A percentile compares a stretch with the other conserved stretches of the same genome.
These are phyloP conservation scores for Diaporthe humulicola DNA, from an alignment of 2,329 filamentous ascomycete genomes.

Conservation along the genomic window DNA sequence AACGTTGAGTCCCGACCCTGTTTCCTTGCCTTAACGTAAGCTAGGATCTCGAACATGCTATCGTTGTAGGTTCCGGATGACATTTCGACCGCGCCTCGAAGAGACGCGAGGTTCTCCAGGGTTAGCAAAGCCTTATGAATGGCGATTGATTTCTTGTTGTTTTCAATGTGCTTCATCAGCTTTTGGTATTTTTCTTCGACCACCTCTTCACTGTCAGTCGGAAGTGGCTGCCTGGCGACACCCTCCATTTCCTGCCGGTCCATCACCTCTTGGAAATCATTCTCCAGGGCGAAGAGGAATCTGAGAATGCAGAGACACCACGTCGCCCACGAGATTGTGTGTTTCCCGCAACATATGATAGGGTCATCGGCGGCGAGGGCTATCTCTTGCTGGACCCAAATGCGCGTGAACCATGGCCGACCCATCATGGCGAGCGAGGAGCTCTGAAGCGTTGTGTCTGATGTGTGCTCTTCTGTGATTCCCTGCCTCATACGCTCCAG, in stretches of 20 bases:
- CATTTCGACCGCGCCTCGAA: not conserved
- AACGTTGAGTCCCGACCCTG: not conserved
- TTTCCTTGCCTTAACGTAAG: not conserved
- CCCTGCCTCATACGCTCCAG: not conserved
- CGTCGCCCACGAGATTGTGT: not conserved
- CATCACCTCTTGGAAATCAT: not conserved
- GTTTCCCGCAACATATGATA: not conserved
- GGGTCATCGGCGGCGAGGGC: conserved; percentile 35
- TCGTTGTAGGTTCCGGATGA: not conserved
- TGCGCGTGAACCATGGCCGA: conserved; percentile 39
- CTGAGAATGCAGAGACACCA: not conserved
- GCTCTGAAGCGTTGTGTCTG: not conserved
- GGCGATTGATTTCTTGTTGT: not conserved
- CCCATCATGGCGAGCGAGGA: not conserved
- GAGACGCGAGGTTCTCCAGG: not conserved
- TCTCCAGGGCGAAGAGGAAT: not conserved
- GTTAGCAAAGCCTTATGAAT: not conserved
- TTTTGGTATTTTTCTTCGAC: not conserved
- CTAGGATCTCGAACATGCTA: not conserved
- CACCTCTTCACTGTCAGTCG: not conserved
- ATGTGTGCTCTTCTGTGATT: not conserved
- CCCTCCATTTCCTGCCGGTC: not conserved
- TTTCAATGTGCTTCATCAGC: not conserved
- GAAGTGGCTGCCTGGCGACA: not conserved
- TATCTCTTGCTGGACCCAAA: conserved; percentile 45